Base-by-base conservation (phyloP, 2,329 filamentous ascomycete genomes). In the Thielaviopsis punctulata region DNA sequence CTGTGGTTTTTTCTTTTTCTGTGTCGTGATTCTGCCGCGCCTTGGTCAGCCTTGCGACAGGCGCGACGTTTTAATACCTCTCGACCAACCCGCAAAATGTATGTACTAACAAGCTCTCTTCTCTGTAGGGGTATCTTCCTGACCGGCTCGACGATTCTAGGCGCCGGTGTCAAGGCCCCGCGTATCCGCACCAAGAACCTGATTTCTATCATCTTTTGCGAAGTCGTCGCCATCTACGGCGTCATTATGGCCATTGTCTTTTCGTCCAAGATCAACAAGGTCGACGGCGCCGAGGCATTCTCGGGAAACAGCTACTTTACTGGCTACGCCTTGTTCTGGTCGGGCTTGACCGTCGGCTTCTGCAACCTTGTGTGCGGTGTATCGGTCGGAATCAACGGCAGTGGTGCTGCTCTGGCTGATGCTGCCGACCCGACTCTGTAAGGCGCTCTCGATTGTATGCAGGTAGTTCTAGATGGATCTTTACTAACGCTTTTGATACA, bases 211-310 rank as follows among this genome's bases (percentile, higher is more conserved):
- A 96, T 98, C 71, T 98, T 98, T 72, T 98, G 92, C 73, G 92
- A 98, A 72, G 92, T 98, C 64, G 92, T 98, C 63, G 92, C 92
- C 68, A 98, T 98, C 68, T 98, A 98, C 76, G 93, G 93, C 62
- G 90, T 98, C 69, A 98, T 98, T 71, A 98, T 98, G 88, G 84
- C 89, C 62, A 98, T 98, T 66, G 85, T 98, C 62, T 96, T 96
- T 73, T 93, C 89, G 45, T 77, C 89, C 56, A 94, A 95, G 69
- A 71, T 98, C 60, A 76, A 77, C 60, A 66, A 75, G 52, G 76
- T 92, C 25, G 64, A 72, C 44, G 75, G 75, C 53, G 77, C 82
- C 39, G 73, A 75, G 18, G 67, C 88, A 25, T 84, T 83, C 69
- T 83, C 83, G 12, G 79, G 77, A 50, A 80, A 79, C 65, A 86